Evolutionary conservation across 2,329 filamentous ascomycete species (phyloP), one percentile per base, ranked within the genome.

Genomic region (Beauveria rudraprayagi): DNA sequence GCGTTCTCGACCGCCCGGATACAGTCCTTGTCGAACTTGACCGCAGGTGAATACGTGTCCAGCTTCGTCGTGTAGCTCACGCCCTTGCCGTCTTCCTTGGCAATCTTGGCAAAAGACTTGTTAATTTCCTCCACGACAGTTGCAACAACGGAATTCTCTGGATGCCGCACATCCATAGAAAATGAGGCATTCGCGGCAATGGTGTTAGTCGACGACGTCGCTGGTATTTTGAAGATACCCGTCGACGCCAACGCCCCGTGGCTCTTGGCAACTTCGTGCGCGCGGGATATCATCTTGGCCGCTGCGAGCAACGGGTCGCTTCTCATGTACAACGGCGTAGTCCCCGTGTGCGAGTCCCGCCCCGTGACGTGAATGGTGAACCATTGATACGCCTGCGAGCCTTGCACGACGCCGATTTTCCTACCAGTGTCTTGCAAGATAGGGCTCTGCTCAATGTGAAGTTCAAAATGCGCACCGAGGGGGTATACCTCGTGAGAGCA

Each of bases 361-460:
- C 72, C 72, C 3, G 63, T 62, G 48, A 72, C 66, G 2, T 63
- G 65, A 17, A 74, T 56, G 3, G 69, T 70, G 28, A 70, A 65
- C 71, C 72, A 73, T 30, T 67, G 66, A 55, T 72, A 73, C 1
- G 67, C 70, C 62, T 74, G 72, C 1, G 67, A 67, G n/a, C 71
- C 70, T 11, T 66, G 64, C 7, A 73, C 71, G 14, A 72, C 70
- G 9, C 71, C 71, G 46, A 73, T 68, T 44, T 65, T 68, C 37
- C 62, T 67, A 0, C 63, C 62, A 1, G 63, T 61, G 8, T 65
- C 63, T 56, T 92, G 86, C 1, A 95, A 79, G 40, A 91, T 83
- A 0, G 90, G 89, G 0, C 90, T 90, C 70, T 95, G 91, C 70
- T 95, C 91, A 58, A 93, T 93, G 69, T 94, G 90, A 10, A 94